Base-by-base conservation (phyloP, 75 land plant species). In the Pinus albicaulis region DNA sequence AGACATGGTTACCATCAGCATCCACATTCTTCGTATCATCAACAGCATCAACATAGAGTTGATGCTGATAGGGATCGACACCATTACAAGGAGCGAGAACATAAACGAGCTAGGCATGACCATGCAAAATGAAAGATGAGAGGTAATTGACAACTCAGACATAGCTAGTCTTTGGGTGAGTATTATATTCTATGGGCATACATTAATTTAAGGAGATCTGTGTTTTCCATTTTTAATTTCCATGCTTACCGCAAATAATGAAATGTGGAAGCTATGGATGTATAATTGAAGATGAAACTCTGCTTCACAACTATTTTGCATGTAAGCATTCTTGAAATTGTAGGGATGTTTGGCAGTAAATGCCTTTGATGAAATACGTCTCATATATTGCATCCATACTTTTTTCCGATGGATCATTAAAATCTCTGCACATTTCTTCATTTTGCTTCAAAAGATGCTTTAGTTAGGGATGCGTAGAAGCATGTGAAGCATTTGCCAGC, bases 81-180 rank as follows among this genome's bases (percentile, higher is more conserved):
- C 8, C 71, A 68, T 68, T 34, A 68, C 71, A 68, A 68, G 41
- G 71, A 68, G 11, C 71, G 71, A 68, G 71, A 68, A 41, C 52
- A 68, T 22, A 68, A 68, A 68, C 71, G 71, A 38, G 71, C 5
- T 38, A 68, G 52, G 53, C 71, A 68, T n/a, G 71, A 68, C 22
- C 71, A 68, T 68, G 71, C 71, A 68, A 68, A 68, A 65, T 65
- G 31, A 65, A 23, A 24, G 23, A 66, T 34, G 44, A 38, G 38
- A 66, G 71, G 38, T 66, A 66, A 66, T 38, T 20, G 14, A 34
- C 22, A 11, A 68, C 41, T 68, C 71, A 68, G 38, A 38, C 41
- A 68, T 41, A 68, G 8, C 38, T 68, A 38, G 53, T 12, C 71
- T 68, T 19, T 41, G 71, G 22, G 53, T 34, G 71, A 41, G 53